Conservation (phyloP, 495 filamentous ascomycete genomes). For the Penicillium macrosclerotiorum region DNA sequence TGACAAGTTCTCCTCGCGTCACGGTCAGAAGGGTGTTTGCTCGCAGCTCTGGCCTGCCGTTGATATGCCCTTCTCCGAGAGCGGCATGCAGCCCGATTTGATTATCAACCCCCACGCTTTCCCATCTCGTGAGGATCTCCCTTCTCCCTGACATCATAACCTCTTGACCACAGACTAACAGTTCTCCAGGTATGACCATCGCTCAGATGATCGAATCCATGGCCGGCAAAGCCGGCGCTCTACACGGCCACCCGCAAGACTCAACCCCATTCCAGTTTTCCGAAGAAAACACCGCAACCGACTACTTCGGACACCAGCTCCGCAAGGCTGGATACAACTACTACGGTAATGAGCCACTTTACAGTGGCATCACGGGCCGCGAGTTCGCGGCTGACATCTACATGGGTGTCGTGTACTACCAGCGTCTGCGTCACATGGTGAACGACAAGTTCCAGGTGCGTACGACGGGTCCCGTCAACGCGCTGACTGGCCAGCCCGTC, state of each 20-base stretch:
- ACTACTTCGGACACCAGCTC: conserved; percentile 95
- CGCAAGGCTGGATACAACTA: conserved; percentile 95
- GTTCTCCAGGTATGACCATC: conserved; percentile 76
- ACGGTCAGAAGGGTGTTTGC: conserved; percentile 66
- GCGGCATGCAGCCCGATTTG: conserved; percentile 92
- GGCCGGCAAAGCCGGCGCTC: conserved; percentile 88
- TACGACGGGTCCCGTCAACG: conserved; percentile 87
- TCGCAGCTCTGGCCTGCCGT: conserved; percentile 94
- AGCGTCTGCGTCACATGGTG: conserved; percentile 97
- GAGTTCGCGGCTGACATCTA: conserved; percentile 96
- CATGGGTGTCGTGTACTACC: conserved; percentile 95
- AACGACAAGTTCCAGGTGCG: conserved; percentile 99
- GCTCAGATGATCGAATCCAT: conserved; percentile 99
- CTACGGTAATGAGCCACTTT: conserved; percentile 97
- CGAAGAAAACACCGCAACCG: conserved; percentile 84
- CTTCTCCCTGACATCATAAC: neutral
- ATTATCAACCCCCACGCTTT: conserved; percentile 99
- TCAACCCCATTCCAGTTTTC: conserved; percentile 92
- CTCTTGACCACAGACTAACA: conserved; percentile 10
- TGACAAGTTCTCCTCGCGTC: conserved; percentile 59
- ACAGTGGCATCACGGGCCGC: conserved; percentile 90
- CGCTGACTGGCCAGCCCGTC: conserved; percentile 90
- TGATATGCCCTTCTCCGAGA: conserved; percentile 98
- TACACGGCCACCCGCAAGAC: conserved; percentile 93
- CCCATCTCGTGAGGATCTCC: conserved; percentile 70